phyloP scores from a whole-genome alignment of 108 stramenopile genomes.

The Conticribra weissflogii region DNA sequence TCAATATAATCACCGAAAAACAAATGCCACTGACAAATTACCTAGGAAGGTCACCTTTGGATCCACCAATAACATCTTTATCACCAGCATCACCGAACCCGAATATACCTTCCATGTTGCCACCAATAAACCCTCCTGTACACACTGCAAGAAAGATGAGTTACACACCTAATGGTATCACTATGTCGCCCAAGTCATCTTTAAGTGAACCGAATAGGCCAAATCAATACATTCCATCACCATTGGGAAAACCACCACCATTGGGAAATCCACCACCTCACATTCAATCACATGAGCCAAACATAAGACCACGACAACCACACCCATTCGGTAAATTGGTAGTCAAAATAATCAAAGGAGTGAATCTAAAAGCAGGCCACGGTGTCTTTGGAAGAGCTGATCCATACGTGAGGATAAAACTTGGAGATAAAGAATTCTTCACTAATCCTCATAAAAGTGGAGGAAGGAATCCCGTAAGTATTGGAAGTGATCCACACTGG shows the following conservation, averaged over 20 bases:
- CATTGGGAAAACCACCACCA: conserved; percentile 9
- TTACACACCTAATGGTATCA: too few relatives aligned
- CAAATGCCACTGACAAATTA: not conserved
- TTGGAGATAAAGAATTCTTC: conserved; percentile 55
- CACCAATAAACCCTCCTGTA: conserved; percentile 41
- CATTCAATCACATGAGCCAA: conserved; percentile 44
- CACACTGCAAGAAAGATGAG: too few relatives aligned
- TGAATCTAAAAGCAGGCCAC: conserved; percentile 79
- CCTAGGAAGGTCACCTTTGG: not conserved
- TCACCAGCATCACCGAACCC: conserved; percentile 27
- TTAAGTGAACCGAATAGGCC: conserved; percentile 15
- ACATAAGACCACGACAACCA: conserved; percentile 31
- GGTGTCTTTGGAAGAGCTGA: conserved; percentile 84
- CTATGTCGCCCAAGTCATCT: too few relatives aligned
- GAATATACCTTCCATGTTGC: conserved; percentile 17
- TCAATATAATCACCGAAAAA: too few relatives aligned
- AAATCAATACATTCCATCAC: not conserved
- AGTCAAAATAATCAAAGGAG: conserved; percentile 67
- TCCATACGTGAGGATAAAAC: conserved; percentile 72
- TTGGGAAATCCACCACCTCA: conserved; percentile 51
- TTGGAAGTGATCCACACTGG: not conserved
- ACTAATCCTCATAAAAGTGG: conserved; percentile 67
- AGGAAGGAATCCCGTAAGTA: conserved; percentile 74
- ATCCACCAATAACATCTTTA: conserved; percentile 18
- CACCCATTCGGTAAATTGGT: conserved; percentile 62